Evolutionary conservation across 129 eudicot genomes (phyloP), one percentile per base, ranked within the genome.

Genomic region (Chrysanthemum lavandulifolium): DNA sequence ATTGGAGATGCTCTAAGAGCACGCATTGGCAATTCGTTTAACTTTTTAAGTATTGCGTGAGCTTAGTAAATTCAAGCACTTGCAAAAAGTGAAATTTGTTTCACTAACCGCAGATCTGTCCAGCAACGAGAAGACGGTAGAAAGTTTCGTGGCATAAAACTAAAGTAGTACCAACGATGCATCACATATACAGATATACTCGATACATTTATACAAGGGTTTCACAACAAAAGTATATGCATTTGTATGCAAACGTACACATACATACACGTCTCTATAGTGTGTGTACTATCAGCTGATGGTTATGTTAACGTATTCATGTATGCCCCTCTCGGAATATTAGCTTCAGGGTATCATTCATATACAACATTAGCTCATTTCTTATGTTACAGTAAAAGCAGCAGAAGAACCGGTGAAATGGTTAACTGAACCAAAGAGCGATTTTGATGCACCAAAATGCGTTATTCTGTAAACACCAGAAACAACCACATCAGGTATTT

Each of bases 371-470:
- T 2, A 62, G 67, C 48, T 25, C 67, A 14, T 64, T 50, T 64
- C 62, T 81, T 77, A 85, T 36, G 78, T 54, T 43, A 85, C 86
- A 51, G 74, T 65, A 76, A 85, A 85, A 12, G 89, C 86, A 72
- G 82, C 76, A 53, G 89, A 85, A 12, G 82, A 57, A 43, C 87
- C 86, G 0, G 80, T 80, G 31, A 85, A 79, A 78, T 82, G 86
- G 31, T 60, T 77, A 52, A 79, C 73, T 2, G 90, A 79, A 12
- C 90, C 86, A 69, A 85, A 76, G 5, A 85, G 79, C 40, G 76
- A 50, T 56, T 82, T 85, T 2, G 90, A 82, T 3, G 86, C 90
- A 58, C 90, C 90, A 73, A 85, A 85, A 77, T 82, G 89, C 1
- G 82, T 66, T 15, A 85, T 69, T 60, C 89, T 79, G 50, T 85